Conservation (phyloP, 331 rosid species). For the Spiraea crenata region DNA sequence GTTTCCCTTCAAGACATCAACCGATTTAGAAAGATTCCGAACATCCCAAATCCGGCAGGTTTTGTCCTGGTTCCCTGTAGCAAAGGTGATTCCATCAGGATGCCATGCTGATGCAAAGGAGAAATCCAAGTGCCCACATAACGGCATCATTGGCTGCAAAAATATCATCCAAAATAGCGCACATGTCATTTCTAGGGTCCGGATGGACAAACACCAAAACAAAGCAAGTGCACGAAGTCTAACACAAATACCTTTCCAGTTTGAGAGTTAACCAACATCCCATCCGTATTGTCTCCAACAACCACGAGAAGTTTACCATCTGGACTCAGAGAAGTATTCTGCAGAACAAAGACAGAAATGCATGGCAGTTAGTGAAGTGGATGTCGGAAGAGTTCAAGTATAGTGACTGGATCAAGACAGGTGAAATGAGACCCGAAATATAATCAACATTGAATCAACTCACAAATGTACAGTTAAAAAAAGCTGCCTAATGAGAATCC, state of each 20-base stretch:
- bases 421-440: background rate
- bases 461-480: background rate
- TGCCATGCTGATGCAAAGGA: slow-evolving; percentile 95
- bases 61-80: slow-evolving; percentile 96
- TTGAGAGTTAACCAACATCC: slow-evolving; percentile 74
- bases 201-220: background rate
- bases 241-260: slow-evolving; percentile 65
- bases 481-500: background rate
- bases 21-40: slow-evolving; percentile 71
- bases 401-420: background rate
- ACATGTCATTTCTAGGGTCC: background rate
- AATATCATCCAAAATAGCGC: slow-evolving; percentile 14
- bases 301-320: slow-evolving; percentile 62
- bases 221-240: background rate
- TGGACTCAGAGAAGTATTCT: slow-evolving; percentile 84
- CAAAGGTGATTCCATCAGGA: slow-evolving; percentile 70
- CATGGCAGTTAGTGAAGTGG: background rate
- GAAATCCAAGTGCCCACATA: slow-evolving; percentile 76
- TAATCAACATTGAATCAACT: background rate
- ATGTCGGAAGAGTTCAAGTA: background rate
- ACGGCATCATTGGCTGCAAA: slow-evolving; percentile 29
- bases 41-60: slow-evolving; percentile 88
- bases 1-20: slow-evolving; percentile 84
- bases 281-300: slow-evolving; percentile 88
- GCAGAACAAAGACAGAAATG: slow-evolving; percentile 23